Base-by-base conservation (phyloP, 2,329 filamentous ascomycete genomes). In the Trichoderma lentiforme region DNA sequence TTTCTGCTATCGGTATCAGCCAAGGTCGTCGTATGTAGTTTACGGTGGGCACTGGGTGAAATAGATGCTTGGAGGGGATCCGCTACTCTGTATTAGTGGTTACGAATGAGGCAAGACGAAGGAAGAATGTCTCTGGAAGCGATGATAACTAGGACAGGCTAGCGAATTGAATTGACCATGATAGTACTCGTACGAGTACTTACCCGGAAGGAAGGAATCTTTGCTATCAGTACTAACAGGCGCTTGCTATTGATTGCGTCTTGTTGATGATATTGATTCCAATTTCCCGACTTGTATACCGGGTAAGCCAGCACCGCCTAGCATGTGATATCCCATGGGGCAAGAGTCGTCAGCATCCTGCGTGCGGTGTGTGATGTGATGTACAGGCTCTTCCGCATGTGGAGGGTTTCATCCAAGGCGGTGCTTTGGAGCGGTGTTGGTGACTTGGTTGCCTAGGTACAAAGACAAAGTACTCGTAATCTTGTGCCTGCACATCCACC, bases 371-470 rank as follows among this genome's bases (percentile, higher is more conserved):
- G 66, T 51, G 56, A 36, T 69, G 66, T 61, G 57, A 69, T 51
- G 15, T 21, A 32, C 65, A 61, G 56, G 66, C 66, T 69, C 56
- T 60, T 39, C 66, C 66, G 57, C 66, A 69, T 69, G 66, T 39
- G 57, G 36, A 69, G 66, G 66, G 66, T 69, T 61, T 53, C 66
- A 69, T 61, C 39, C 66, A 69, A 32, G 18, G 26, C 66, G 66
- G 56, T 69, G 66, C 26, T 28, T 43, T 51, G 26, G 30, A 61
- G 64, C 47, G 28, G 47, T 67, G 63, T 56, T 30, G 32, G 39
- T 64, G 39, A 21, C 61, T 21, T 47, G 43, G 43, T 47, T 47
- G 61, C 28, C 30, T 67, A 32, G 64, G 8, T 51, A 57, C 32
- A 28, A 18, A 32, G 24, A n/a, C 36, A n/a, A 34, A 30, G 32